Evolutionary conservation across 2,329 filamentous ascomycete species (phyloP), one percentile per base, ranked within the genome.

Genomic region (Thelonectria olida): DNA sequence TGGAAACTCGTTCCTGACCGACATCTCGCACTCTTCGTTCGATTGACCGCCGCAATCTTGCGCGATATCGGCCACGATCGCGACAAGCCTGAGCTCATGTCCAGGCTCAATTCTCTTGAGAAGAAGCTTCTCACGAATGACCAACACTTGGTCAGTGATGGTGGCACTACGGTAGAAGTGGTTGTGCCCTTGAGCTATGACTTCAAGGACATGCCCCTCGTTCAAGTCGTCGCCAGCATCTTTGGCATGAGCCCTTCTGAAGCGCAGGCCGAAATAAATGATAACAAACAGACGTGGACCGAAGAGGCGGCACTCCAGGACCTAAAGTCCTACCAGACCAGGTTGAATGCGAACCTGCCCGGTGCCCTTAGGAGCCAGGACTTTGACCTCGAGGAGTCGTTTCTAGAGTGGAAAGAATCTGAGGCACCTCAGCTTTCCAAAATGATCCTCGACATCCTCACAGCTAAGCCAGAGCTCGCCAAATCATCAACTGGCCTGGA

Each of bases 181-280:
- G 85, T 92, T 58, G 87, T 93, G 3, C 93, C 95, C 10, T 81
- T 96, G 59, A 96, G 89, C 73, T 92, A 97, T 76, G 92, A 97
- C 76, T 90, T 98, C 74, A 97, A 96, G 78, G 96, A 99, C 74
- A 99, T 99, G 96, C 90, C 90, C 36, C 86, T 97, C 79, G 96
- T 97, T 25, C 90, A 96, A 75, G 87, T 90, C 34, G 94, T 99
- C 23, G 92, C 91, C 51, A 90, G 86, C 70, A 92, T 97, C 65
- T 99, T 98, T 78, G 91, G 91, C 44, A 84, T 95, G 61, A 88
- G 89, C 42, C 88, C 91, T 67, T 88, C 89, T 2, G 89, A 96
- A 67, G 90, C 94, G 6, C 96, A 99, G 79, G 86, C 87, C 42
- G 94, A 97, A 71, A 92, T 99, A 73, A 91, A 97, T 76, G 86